Percentiles rank a stretch among this genome's conserved stretches.
Conservation (phyloP, 108 stramenopile species). For the Nannochloropsis gaditana region DNA sequence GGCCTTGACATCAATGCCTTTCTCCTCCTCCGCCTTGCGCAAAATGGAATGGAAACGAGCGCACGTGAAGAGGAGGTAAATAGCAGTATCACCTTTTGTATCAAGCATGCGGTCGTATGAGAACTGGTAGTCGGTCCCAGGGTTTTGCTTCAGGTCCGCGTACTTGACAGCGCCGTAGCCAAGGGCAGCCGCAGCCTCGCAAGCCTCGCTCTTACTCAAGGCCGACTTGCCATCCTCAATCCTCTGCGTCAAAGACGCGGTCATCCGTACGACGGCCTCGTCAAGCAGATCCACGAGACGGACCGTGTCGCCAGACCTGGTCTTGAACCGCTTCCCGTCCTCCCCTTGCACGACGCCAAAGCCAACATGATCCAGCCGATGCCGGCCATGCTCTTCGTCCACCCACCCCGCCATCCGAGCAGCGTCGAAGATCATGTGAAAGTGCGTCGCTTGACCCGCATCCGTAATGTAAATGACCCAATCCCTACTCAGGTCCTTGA, state of each 20-base stretch:
- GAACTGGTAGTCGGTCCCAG: constrained; percentile 94
- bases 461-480: constrained; percentile 95
- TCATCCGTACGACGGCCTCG: constrained; percentile 84
- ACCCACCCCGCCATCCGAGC: constrained; percentile 87
- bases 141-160: constrained; percentile 93
- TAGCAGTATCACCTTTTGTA: constrained; percentile 96
- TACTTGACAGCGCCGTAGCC: constrained; percentile 99
- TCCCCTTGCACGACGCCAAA: constrained; percentile 96
- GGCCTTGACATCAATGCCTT: constrained; percentile 65
- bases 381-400: constrained; percentile 51
- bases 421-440: constrained; percentile 86
- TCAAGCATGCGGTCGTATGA: constrained; percentile 97
- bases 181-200: constrained; percentile 66
- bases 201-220: neutral
- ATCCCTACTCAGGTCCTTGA: constrained; percentile 65
- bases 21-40: constrained; percentile 74
- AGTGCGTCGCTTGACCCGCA: constrained; percentile 90
- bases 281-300: constrained; percentile 94
- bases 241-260: constrained; percentile 54
- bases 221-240: neutral
- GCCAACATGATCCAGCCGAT: constrained; percentile 85
- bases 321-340: constrained; percentile 97
- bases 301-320: constrained; percentile 93
- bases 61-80: constrained; percentile 94
- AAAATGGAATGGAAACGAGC: constrained; percentile 83